A percentile compares a stretch with the other conserved stretches of the same genome.
Evolutionary conservation across 768 basidiomycete species (phyloP).

Genomic region (Tylopilus subfusipes): DNA sequence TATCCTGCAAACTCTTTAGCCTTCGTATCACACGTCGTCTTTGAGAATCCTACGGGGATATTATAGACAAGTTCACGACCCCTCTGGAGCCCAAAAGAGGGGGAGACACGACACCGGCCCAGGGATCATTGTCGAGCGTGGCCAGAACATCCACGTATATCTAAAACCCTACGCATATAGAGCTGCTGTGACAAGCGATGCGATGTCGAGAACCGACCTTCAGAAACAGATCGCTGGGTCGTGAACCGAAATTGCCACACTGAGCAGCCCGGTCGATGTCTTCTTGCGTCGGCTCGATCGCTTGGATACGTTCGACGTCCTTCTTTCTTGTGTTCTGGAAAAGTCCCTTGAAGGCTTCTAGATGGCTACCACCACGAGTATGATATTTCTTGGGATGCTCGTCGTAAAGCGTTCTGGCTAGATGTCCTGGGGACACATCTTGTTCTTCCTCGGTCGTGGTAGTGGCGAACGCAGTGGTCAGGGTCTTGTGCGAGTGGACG

Average conservation of each 20-base stretch:
- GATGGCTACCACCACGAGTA: constrained; percentile 12
- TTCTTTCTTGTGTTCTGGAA: constrained; percentile 18
- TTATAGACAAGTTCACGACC: constrained; percentile 57
- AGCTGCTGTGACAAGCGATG: neutral
- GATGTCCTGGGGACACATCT: constrained; percentile 29
- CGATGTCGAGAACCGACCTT: constrained; percentile 37
- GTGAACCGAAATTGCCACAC: constrained; percentile 50
- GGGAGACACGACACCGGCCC: constrained; percentile 57
- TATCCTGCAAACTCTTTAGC: constrained; percentile 37
- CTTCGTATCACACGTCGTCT: neutral
- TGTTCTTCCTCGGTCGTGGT: constrained; percentile 27
- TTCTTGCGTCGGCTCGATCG: constrained; percentile 31
- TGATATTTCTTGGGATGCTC: constrained; percentile 28
- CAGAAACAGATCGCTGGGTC: constrained; percentile 59
- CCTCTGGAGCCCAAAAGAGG: constrained; percentile 60
- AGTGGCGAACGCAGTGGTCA: constrained; percentile 41
- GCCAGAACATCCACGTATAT: constrained; percentile 61
- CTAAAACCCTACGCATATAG: constrained; percentile 28
- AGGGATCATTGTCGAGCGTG: constrained; percentile 52
- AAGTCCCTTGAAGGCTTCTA: constrained; percentile 18
- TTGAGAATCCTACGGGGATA: constrained; percentile 44
- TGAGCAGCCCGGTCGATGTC: constrained; percentile 46
- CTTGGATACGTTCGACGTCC: constrained; percentile 18
- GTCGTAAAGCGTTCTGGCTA: constrained; percentile 40
- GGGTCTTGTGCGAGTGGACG: constrained; percentile 32